phyloP scores from a whole-genome alignment of 75 land plant species.

The Selaginella tamariscina region DNA sequence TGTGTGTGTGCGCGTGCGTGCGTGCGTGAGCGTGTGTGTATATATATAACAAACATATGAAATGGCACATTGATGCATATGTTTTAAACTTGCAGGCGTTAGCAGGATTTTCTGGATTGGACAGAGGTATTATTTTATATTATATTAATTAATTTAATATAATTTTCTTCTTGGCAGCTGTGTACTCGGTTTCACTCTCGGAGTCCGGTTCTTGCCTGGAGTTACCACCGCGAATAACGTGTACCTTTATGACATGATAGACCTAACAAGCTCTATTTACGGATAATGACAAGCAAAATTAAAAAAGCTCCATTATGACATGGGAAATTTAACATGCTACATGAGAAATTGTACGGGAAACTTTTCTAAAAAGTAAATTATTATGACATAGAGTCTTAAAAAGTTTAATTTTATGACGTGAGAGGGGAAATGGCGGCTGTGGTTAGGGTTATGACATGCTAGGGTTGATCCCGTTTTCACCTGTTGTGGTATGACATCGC shows the following conservation, averaged over 20 bases:
- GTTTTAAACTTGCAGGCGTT: background rate
- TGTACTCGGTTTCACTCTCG: conserved; percentile 11
- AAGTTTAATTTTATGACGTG: background rate
- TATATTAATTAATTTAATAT: background rate
- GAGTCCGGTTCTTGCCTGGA: conserved; percentile 7
- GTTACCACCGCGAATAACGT: conserved; percentile 8
- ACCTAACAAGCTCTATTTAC: background rate
- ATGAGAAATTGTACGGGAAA: background rate
- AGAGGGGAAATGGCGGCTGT: background rate
- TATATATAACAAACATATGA: too few species aligned
- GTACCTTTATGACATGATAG: conserved; percentile 3
- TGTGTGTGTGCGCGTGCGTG: background rate
- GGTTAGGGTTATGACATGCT: conserved; percentile 1
- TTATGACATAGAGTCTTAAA: background rate
- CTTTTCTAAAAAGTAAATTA: background rate
- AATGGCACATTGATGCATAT: background rate
- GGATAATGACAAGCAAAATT: too few species aligned
- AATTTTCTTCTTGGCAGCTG: conserved; percentile 5
- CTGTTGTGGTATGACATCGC: background rate
- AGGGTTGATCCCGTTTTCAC: background rate
- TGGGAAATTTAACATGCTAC: background rate
- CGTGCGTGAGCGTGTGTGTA: too few species aligned
- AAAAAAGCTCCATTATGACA: conserved; percentile 1
- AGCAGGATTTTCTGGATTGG: conserved; percentile 6
- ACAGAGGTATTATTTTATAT: background rate